phyloP scores from a whole-genome alignment of 768 basidiomycete species.

The Lentinus brumalis region DNA sequence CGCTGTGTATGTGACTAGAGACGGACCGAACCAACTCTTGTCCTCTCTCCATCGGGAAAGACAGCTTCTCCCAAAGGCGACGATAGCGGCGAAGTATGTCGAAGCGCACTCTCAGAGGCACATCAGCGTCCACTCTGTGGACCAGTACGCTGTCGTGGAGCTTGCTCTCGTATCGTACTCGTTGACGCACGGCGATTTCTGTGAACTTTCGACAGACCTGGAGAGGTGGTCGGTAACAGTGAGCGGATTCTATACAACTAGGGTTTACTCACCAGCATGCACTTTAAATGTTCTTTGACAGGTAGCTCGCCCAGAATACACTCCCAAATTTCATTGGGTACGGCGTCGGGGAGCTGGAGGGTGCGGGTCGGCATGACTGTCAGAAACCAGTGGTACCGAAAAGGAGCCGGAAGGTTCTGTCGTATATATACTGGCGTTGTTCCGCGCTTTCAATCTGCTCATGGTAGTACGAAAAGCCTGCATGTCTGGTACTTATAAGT shows the following conservation, averaged over 20 bases:
- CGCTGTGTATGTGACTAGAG: not conserved
- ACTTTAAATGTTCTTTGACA: not conserved
- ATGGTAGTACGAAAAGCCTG: too few relatives aligned
- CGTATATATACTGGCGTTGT: not conserved
- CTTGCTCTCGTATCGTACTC: not conserved
- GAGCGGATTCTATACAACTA: not conserved
- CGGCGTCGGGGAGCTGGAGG: not conserved
- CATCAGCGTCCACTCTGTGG: not conserved
- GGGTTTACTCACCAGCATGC: not conserved
- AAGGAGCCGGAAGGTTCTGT: not conserved
- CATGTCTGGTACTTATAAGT: not conserved
- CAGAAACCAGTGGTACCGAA: not conserved
- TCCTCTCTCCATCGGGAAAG: not conserved
- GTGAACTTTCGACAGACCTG: not conserved
- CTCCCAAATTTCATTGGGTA: not conserved
- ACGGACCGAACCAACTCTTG: not conserved
- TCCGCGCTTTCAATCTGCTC: not conserved
- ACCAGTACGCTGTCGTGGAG: not conserved
- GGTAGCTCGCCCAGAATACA: not conserved
- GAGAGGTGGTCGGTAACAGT: not conserved
- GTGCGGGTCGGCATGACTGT: not conserved
- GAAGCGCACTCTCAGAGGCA: not conserved
- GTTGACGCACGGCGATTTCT: not conserved
- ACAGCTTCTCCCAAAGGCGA: not conserved
- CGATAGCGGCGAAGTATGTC: not conserved